These are phyloP conservation scores for Pholiota molesta DNA, from an alignment of 768 basidiomycete genomes.

Conservation along the genomic window DNA sequence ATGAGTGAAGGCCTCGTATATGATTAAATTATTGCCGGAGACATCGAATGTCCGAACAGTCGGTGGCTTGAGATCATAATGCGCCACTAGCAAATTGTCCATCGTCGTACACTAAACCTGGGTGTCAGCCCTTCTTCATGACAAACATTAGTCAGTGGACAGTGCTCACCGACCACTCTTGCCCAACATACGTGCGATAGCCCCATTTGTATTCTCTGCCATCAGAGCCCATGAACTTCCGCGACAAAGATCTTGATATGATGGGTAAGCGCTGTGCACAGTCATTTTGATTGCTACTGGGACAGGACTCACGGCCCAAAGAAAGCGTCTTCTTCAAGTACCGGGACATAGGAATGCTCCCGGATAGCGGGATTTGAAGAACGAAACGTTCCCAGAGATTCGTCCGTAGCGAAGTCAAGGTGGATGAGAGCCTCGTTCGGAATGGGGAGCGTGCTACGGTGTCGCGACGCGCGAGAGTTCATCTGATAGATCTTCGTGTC, in stretches of 20 bases:
- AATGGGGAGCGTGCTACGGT: slow-evolving; percentile 56
- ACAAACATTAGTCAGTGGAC: slow-evolving; percentile 1
- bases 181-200: slow-evolving; percentile 52
- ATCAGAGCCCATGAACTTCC: slow-evolving; percentile 72
- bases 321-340: slow-evolving; percentile 67
- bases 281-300: slow-evolving; percentile 8
- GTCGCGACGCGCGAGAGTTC: slow-evolving; percentile 63
- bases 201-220: slow-evolving; percentile 76
- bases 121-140: neutral
- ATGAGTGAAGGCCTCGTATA: slow-evolving; percentile 56
- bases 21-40: slow-evolving; percentile 64
- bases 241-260: slow-evolving; percentile 62
- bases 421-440: slow-evolving; percentile 55
- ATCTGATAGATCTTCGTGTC: slow-evolving; percentile 67
- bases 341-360: slow-evolving; percentile 59
- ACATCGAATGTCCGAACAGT: slow-evolving; percentile 58
- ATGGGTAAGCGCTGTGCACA: slow-evolving; percentile 9
- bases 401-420: slow-evolving; percentile 62
- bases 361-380: slow-evolving; percentile 43
- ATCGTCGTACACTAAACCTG: slow-evolving; percentile 52
- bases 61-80: slow-evolving; percentile 63
- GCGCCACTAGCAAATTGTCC: slow-evolving; percentile 60
- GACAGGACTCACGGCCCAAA: slow-evolving; percentile 61
- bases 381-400: slow-evolving; percentile 65
- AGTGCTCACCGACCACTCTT: slow-evolving; percentile 74